Evolutionary conservation across 2,329 filamentous ascomycete species (phyloP), one percentile per base, ranked within the genome.

Genomic region (Penicillium capsulatum): DNA sequence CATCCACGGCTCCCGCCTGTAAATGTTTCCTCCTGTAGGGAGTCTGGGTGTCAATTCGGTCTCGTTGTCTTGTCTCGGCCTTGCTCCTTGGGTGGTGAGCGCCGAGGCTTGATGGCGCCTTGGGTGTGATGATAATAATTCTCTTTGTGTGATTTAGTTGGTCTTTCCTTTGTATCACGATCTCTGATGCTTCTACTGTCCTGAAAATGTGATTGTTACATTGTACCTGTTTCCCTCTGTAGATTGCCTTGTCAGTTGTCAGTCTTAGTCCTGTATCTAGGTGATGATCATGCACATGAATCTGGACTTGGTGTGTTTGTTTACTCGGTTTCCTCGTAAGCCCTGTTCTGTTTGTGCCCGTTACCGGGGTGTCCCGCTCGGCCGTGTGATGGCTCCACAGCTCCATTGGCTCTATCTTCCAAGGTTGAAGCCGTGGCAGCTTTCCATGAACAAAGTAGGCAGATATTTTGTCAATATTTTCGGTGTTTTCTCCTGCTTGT

Each of bases 1-100:
- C 65, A 86, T 97, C 66, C 92, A 98, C 75, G 79, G 79, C 55
- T 80, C 77, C 52, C 73, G 79, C 59, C 69, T 83, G 71, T 83
- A 81, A 63, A 60, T 54, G 33, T 40, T 41, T 31, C 40, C 41
- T 34, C 36, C 37, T 36, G 33, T 20, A 32, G 13, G 32, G 27
- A 24, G 38, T 32, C 43, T 31, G 16, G 29, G 29, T n/a, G 17
- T 34, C 32, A 34, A 24, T 24, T 28, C 7, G 26, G 26, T 28
- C 13, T 28, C 9, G 26, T 28, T 28, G 6, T 4, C 9, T 11
- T 28, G 13, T n/a, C 10, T 7, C 11, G 4, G 9, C n/a, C 5
- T 28, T 28, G 5, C 6, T 7, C n/a, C 4, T 4, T 28, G 10
- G 10, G 5, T 7, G 9, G 26, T 35, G 26, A 32, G 17, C 17